Percentiles rank a stretch among this genome's conserved stretches.
These are phyloP conservation scores for Sporothrix brasiliensis DNA, from an alignment of 2,329 filamentous ascomycete species.

Conservation along the genomic window DNA sequence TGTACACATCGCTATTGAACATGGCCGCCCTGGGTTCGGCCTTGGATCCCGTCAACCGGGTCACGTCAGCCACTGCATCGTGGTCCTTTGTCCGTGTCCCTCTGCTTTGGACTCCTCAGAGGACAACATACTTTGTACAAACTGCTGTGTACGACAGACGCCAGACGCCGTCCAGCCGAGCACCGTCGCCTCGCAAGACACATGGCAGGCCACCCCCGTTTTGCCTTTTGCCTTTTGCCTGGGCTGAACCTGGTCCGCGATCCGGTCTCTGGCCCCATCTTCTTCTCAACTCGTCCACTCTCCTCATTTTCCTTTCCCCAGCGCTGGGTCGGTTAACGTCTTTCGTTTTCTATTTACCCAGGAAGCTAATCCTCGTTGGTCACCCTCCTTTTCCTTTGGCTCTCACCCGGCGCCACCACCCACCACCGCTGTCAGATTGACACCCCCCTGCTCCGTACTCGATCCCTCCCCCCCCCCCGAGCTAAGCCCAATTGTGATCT, in stretches of 20 bases:
- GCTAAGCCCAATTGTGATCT: slow-evolving; percentile 25
- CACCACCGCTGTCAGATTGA: background rate
- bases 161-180: too few species aligned
- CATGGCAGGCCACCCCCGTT: background rate
- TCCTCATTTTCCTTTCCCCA: background rate
- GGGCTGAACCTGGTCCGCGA: background rate
- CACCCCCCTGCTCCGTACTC: background rate
- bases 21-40: slow-evolving; percentile 17
- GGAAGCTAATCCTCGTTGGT: slow-evolving; percentile 1
- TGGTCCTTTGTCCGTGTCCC: too few species aligned
- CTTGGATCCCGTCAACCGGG: slow-evolving; percentile 27
- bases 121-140: too few species aligned
- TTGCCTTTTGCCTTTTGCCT: background rate
- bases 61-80: background rate
- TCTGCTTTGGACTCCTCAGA: too few species aligned
- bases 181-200: background rate
- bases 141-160: too few species aligned
- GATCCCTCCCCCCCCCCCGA: background rate
- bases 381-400: background rate
- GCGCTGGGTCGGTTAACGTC: background rate
- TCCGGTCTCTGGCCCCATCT: background rate
- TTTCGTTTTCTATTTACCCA: background rate
- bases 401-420: background rate
- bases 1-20: background rate
- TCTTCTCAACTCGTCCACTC: too few species aligned